Evolutionary conservation across 2,329 filamentous ascomycete species (phyloP), one percentile per base, ranked within the genome.

Genomic region (Alternaria sp.): DNA sequence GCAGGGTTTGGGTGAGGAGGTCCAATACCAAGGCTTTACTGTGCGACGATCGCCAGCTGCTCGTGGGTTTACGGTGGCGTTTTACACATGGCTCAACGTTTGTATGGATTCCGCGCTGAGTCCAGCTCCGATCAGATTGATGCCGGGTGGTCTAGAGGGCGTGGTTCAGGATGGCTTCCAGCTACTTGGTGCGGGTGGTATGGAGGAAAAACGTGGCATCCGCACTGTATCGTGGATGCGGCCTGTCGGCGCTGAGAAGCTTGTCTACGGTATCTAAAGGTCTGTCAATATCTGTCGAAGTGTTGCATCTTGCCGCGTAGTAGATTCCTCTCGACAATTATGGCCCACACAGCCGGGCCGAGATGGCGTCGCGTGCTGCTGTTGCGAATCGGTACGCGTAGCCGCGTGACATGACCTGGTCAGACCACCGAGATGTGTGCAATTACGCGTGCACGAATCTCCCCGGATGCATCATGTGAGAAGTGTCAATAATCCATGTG

Each of bases 211-310:
- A 10, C 49, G 54, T n/a, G 57, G 19, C 3, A 45, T 58, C 8
- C 72, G 74, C 3, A 15, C 15, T 1, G 74, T 80, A 54, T 69
- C 71, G 1, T 76, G 75, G 54, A 82, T 83, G 80, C 71, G 66
- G 2, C 79, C 81, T 0, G 69, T 83, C 1, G 81, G 81, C 57
- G 80, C 71, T 0, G 81, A 84, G 68, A 84, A 83, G 68, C 54
- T 82, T 15, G 67, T 73, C 7, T 71, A 71, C 65, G 44, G 25
- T 6, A 30, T 72, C 25, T 59, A 26, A 54, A 32, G n/a, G 9
- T 21, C 10, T n/a, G 15, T 57, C 36, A 25, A 26, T n/a, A 12
- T 26, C 5, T 11, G 5, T 26, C 44, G 3, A 21, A 13, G 17
- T 40, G 3, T 15, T 36, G 23, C 13, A 17, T 15, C 17, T 40